Evolutionary conservation across 1,284 basidiomycete species (phyloP), one percentile per base, ranked within the genome.

Genomic region (Entoloma clypeatum): DNA sequence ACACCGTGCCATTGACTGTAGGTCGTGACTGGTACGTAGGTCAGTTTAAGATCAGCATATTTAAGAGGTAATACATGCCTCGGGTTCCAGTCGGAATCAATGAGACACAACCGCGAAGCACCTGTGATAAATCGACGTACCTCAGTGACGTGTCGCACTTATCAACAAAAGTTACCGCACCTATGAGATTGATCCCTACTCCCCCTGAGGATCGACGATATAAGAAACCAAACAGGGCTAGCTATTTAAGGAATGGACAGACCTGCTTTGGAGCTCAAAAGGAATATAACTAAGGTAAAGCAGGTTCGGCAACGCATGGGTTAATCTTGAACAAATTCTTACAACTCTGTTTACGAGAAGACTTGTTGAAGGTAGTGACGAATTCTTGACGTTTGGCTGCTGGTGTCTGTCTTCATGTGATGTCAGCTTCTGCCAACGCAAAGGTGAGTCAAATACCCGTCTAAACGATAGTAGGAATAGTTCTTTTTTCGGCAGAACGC

Each of bases 1-100:
- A 55, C 95, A 97, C 35, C 96, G 81, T 38, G 93, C 95, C 95
- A 99, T 99, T 1, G 95, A 89, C 62, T 99, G 95, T 11, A 93
- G 65, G 63, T 99, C 95, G 53, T 89, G 87, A 52, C 86, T 89
- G 36, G 35, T 36, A 19, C 8, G 28, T 1, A 9, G 17, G 31
- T 48, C 29, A 37, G 41, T 36, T 23, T 39, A 27, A 5, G 34
- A 32, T 24, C 17, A 25, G 11, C 27, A 24, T n/a, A n/a, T 31
- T 22, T 7, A n/a, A 21, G 38, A 7, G 7, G 22, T 14, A 6
- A 36, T 28, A 50, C 63, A 40, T 38, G 85, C 88, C 86, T 89
- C 31, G 92, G 92, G 62, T 95, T 95, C 92, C 96, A 99, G 59
- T 99, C 95, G 36, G 88, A 92, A 62, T 99, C 95, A 29, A 90